Conservation (phyloP, 768 basidiomycete genomes). For the Albatrellus ellisii region DNA sequence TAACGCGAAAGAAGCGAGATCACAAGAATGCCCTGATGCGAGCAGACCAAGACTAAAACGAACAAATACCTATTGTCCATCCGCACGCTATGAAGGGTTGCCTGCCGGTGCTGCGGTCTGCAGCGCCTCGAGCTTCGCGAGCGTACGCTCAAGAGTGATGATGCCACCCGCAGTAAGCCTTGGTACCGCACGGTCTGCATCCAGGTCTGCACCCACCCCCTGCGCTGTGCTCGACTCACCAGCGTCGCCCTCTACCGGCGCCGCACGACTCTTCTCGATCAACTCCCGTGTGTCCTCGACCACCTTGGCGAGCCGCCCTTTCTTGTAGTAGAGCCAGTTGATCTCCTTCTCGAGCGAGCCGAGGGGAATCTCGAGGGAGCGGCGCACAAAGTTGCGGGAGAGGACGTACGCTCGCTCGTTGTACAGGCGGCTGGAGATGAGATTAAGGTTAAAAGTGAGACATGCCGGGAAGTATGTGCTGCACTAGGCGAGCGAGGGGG, state of each 20-base stretch:
- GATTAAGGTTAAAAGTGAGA: neutral
- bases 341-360: conserved; percentile 63
- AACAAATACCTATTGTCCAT: too few relatives aligned
- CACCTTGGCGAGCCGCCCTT: conserved; percentile 55
- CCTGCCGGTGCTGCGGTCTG: conserved; percentile 1
- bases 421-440: conserved; percentile 61
- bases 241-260: conserved; percentile 17
- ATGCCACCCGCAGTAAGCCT: conserved; percentile 68
- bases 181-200: conserved; percentile 63
- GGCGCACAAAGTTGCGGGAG: conserved; percentile 81
- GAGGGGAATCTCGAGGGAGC: conserved; percentile 72
- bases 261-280: conserved; percentile 51
- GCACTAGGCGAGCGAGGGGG: too few relatives aligned
- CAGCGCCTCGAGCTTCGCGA: conserved; percentile 48
- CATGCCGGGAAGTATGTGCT: neutral
- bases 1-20: too few relatives aligned
- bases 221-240: conserved; percentile 22
- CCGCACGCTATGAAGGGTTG: neutral
- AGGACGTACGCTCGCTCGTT: conserved; percentile 90
- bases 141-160: conserved; percentile 63
- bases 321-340: conserved; percentile 53
- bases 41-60: too few relatives aligned
- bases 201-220: too few relatives aligned
- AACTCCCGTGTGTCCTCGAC: conserved; percentile 47
- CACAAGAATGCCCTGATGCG: too few relatives aligned